Conservation (phyloP, 441 rosid genomes). For the Erysimum pusillum region DNA sequence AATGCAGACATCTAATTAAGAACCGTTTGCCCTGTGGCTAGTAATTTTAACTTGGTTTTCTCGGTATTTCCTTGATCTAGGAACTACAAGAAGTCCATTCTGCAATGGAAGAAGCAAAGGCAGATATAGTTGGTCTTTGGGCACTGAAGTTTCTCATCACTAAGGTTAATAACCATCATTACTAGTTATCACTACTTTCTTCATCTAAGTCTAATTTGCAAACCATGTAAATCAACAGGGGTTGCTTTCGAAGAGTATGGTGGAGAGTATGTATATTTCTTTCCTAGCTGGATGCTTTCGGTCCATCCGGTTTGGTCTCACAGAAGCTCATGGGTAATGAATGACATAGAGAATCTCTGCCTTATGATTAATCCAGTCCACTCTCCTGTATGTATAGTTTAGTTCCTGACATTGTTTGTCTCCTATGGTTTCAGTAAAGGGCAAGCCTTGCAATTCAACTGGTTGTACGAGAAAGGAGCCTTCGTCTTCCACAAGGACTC, state of each 20-base stretch:
- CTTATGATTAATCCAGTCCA: conserved; percentile 14
- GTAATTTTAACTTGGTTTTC: conserved; percentile 3
- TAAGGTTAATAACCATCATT: conserved; percentile 57
- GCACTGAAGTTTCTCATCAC: conserved; percentile 82
- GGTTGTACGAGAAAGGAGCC: conserved; percentile 89
- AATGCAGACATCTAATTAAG: conserved; percentile 12
- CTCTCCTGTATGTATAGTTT: conserved; percentile 1
- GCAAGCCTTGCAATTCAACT: conserved; percentile 93
- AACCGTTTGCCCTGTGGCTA: neutral
- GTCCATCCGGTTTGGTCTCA: conserved; percentile 90
- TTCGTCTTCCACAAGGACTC: conserved; percentile 68
- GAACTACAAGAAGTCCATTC: conserved; percentile 95
- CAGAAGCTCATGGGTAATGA: conserved; percentile 95
- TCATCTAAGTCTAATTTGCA: conserved; percentile 1
- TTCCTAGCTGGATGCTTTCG: conserved; percentile 95
- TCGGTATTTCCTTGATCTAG: conserved; percentile 49
- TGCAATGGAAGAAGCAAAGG: conserved; percentile 96
- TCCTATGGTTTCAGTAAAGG: conserved; percentile 69
- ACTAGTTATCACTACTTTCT: conserved; percentile 3
- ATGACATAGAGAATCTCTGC: conserved; percentile 7
- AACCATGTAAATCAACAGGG: conserved; percentile 55
- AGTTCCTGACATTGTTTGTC: conserved; percentile 26
- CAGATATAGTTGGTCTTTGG: conserved; percentile 99
- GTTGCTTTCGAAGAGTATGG: conserved; percentile 70
- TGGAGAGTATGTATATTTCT: conserved; percentile 87